Base-by-base conservation (phyloP, 345 rosid genomes). In the Eucalyptus tenuipes region DNA sequence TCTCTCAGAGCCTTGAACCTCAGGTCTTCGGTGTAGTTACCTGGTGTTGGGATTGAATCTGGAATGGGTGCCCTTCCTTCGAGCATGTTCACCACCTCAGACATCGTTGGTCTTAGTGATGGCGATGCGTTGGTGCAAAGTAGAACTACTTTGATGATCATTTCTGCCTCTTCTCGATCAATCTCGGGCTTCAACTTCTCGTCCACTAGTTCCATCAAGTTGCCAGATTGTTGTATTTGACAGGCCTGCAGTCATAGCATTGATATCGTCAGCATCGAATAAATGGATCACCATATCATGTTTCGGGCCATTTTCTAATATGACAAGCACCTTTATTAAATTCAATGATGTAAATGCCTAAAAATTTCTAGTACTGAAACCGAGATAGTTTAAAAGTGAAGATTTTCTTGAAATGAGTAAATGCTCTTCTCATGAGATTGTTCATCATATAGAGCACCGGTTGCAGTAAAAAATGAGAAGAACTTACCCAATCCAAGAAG, bases 401-500 rank as follows among this genome's bases (percentile, higher is more conserved):
- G 10, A 64, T 12, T 64, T 64, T 16, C 81, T 33, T 37, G 3
- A 33, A 22, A 33, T 71, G 25, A 71, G 81, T 16, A 18, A 10
- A 37, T 20, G 82, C 15, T 6, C 47, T 42, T 37, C 82, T 75
- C 29, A 40, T 75, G 47, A 40, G 27, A 40, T 42, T 20, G 47
- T 11, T 75, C 84, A 75, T 75, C 84, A 75, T 75, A 75, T 37
- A 18, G 7, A 40, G 47, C 84, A 40, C 5, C 5, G 0, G 9
- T 40, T 9, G 9, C 29, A 18, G 84, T 40, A 10, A 20, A 75
- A 20, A 75, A 40, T 20, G 64, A 85, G 59, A 7, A 33, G 24
- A 86, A 13, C 87, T 86, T 90, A 92, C 94, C 91, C 90, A 91
- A 48, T 92, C 94, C 47, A 92, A 87, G 42, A 92, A 91, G 82